Base-by-base conservation (phyloP, 2,329 filamentous ascomycete genomes). In the Blastomyces parvus region DNA sequence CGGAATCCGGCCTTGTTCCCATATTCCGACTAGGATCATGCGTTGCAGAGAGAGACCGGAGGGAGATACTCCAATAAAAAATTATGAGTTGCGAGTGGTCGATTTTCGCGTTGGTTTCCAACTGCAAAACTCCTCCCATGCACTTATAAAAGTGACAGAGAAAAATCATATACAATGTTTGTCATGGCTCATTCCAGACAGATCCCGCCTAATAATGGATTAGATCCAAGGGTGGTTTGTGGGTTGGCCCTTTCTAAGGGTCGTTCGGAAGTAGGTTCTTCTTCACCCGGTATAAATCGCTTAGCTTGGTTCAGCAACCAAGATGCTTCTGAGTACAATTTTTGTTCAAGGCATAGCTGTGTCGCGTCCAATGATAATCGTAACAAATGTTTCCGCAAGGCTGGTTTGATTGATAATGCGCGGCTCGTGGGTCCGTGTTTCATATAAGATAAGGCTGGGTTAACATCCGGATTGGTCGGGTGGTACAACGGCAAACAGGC, bases 351-450 rank as follows among this genome's bases (percentile, higher is more conserved):
- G 48, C 76, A 68, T 22, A 78, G 59, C 36, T 73, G 72, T 14
- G 78, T 70, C 7, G 72, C 76, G 57, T 77, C 73, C 40, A 76
- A 72, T 8, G 73, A 68, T n/a, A 71, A 68, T 5, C 68, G 69
- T 50, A 76, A 68, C 58, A 76, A 68, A 44, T 67, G 65, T 62
- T 73, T 72, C 30, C 70, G 71, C 27, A 68, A 65, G n/a, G 48
- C 22, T n/a, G 69, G 63, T 44, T 64, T 64, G 66, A 66, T 71
- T 14, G 25, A 25, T 62, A n/a, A 55, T n/a, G 25, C 17, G 36
- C 36, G 17, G 66, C 63, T 25, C 60, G 61, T 6, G 67, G 66
- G 36, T 70, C 68, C 14, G 71, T 52, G 61, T 42, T 69, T 68
- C 56, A 71, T 65, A 60, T 70, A 71, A n/a, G 67, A 59, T 25